Conservation (phyloP, 352 stramenopile genomes). For the Pythium brassicae region DNA sequence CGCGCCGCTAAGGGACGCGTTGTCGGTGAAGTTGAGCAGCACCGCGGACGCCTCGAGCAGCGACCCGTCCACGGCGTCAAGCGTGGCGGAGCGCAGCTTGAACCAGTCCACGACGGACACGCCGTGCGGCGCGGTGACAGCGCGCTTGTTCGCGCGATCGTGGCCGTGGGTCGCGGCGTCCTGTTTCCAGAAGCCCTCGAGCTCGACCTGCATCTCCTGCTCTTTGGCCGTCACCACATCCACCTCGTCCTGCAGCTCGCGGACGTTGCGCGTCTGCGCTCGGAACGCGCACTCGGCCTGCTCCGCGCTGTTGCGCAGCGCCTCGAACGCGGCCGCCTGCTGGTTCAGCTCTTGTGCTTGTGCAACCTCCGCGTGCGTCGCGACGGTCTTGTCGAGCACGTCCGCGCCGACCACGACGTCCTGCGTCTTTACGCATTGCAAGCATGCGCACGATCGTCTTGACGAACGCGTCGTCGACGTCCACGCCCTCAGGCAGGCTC, state of each 20-base stretch:
- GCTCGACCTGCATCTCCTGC: constrained; percentile 70
- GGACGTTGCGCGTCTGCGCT: constrained; percentile 21
- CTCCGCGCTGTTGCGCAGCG: constrained; percentile 50
- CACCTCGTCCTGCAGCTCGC: constrained; percentile 30
- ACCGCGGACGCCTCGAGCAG: constrained; percentile 63
- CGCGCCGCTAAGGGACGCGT: constrained; percentile 45
- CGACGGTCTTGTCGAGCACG: constrained; percentile 50
- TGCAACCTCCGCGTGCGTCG: constrained; percentile 28
- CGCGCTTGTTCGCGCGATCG: constrained; percentile 59
- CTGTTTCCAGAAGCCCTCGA: constrained; percentile 75
- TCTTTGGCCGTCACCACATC: constrained; percentile 47
- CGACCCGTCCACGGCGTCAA: constrained; percentile 56
- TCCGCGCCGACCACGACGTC: constrained; percentile 64
- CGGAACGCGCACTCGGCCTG: constrained; percentile 36
- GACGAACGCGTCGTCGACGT: constrained; percentile 62
- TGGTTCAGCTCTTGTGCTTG: constrained; percentile 21
- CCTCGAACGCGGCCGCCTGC: constrained; percentile 26
- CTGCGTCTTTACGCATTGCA: constrained; percentile 74
- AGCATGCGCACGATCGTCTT: constrained; percentile 65
- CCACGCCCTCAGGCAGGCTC: constrained; percentile 62
- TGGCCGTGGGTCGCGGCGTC: constrained; percentile 33
- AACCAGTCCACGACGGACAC: constrained; percentile 74
- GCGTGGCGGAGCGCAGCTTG: constrained; percentile 48
- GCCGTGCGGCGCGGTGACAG: constrained; percentile 43
- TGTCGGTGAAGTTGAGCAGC: constrained; percentile 72